These are phyloP conservation scores for Noccaea bulbosa DNA, from an alignment of 345 rosid species.

Conservation along the genomic window DNA sequence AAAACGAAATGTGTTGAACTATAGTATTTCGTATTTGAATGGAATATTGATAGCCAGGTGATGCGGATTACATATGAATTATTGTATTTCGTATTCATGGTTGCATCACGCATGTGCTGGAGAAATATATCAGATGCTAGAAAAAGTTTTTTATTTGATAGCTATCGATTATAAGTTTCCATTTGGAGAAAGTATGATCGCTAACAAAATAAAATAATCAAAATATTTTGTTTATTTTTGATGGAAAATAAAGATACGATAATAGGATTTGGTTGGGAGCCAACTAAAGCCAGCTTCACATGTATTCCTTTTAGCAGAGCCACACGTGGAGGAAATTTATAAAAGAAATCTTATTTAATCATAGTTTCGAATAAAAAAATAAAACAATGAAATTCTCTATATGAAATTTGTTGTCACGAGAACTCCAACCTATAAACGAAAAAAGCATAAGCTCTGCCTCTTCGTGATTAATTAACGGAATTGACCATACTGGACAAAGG, in stretches of 20 bases:
- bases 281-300: conserved; percentile 38
- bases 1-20: not conserved
- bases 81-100: not conserved
- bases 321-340: conserved; percentile 35
- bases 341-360: not conserved
- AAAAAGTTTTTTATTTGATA: not conserved
- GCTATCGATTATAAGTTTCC: not conserved
- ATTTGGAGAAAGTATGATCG: not conserved
- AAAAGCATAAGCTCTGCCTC: conserved; percentile 33
- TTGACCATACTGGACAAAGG: too few species aligned
- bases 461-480: conserved; percentile 21
- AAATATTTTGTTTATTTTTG: not conserved
- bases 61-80: not conserved
- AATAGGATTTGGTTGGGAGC: conserved; percentile 36
- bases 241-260: conserved; percentile 16
- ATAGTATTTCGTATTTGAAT: conserved; percentile 2
- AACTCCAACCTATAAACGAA: not conserved
- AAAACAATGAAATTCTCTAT: not conserved
- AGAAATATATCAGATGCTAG: conserved; percentile 8
- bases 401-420: conserved; percentile 26
- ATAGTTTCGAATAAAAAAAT: too few species aligned
- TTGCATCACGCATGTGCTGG: conserved; percentile 22
- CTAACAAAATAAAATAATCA: not conserved
- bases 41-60: too few species aligned
- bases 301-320: conserved; percentile 29